These are phyloP conservation scores for Ophiostoma ulmi DNA, from an alignment of 2,329 filamentous ascomycete species.

Conservation along the genomic window DNA sequence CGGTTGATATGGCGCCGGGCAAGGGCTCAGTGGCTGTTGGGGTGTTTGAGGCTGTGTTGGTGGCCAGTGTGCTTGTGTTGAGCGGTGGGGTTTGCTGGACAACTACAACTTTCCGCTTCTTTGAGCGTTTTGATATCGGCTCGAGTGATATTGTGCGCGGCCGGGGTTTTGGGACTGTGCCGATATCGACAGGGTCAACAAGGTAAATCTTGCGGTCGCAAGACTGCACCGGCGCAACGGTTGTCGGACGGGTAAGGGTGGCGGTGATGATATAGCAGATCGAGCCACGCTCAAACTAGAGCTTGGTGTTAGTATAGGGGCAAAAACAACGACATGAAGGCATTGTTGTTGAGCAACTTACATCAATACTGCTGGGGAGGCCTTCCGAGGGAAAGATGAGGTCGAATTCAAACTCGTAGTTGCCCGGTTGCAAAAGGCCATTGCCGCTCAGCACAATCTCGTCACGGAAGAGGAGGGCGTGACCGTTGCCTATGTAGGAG, in stretches of 20 bases:
- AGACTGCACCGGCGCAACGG: conserved; percentile 72
- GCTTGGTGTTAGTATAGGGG: neutral
- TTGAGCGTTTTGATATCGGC: conserved; percentile 68
- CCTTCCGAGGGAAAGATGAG: conserved; percentile 35
- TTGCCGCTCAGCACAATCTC: conserved; percentile 76
- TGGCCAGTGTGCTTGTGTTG: neutral
- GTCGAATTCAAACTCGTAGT: conserved; percentile 66
- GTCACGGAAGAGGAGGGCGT: conserved; percentile 77
- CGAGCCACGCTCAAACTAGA: conserved; percentile 86
- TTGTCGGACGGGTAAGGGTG: conserved; percentile 81
- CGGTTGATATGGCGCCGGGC: conserved; percentile 17
- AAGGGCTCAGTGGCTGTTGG: neutral
- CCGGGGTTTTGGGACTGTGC: conserved; percentile 65
- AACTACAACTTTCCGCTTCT: conserved; percentile 53
- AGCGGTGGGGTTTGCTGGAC: conserved; percentile 39
- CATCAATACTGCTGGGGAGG: conserved; percentile 89
- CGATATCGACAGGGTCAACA: conserved; percentile 79
- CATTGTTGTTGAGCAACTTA: neutral
- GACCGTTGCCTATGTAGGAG: conserved; percentile 66
- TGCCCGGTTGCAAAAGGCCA: conserved; percentile 65
- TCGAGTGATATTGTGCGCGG: conserved; percentile 82
- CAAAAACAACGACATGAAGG: neutral
- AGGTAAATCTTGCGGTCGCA: conserved; percentile 78
- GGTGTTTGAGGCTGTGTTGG: neutral
- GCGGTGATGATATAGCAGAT: conserved; percentile 88